Percentiles rank a stretch among this genome's conserved stretches.
Evolutionary conservation across 2,329 filamentous ascomycete genomes (phyloP).

Genomic region (Exophiala lecanii-corni): DNA sequence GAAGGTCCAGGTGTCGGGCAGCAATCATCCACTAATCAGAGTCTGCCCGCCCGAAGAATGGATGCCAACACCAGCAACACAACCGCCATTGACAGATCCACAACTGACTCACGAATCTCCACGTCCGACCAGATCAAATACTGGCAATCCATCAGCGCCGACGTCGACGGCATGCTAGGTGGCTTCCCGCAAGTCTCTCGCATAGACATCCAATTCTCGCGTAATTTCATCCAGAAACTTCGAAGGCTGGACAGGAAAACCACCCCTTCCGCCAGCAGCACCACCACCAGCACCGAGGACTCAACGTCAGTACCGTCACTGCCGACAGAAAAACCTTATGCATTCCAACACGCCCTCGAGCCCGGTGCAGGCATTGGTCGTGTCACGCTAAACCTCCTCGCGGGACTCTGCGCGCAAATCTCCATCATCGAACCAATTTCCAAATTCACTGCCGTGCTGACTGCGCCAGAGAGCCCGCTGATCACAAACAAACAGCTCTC

Average conservation of each 20-base stretch:
- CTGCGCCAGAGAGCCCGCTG: slow-evolving; percentile 23
- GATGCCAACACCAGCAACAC: not conserved
- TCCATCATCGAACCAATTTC: slow-evolving; percentile 81
- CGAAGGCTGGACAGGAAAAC: slow-evolving; percentile 33
- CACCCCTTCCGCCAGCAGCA: not conserved
- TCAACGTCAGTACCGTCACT: not conserved
- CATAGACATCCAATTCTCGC: slow-evolving; percentile 66
- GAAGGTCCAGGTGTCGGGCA: no score
- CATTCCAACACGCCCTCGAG: slow-evolving; percentile 44
- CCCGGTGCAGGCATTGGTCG: slow-evolving; percentile 72
- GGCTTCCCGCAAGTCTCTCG: slow-evolving; percentile 64
- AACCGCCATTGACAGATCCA: not conserved
- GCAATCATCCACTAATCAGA: no score
- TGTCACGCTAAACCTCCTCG: slow-evolving; percentile 72
- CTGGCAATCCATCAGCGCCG: slow-evolving; percentile 35
- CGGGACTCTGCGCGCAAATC: slow-evolving; percentile 63
- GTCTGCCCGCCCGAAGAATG: no score
- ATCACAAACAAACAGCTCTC: slow-evolving; percentile 12
- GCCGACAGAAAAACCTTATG: not conserved
- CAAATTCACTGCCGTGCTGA: slow-evolving; percentile 68
- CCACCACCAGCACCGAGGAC: not conserved
- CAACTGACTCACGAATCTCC: slow-evolving; percentile 35
- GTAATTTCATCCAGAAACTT: slow-evolving; percentile 65
- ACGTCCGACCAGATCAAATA: slow-evolving; percentile 35
- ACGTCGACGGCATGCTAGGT: slow-evolving; percentile 73